Evolutionary conservation across 73 alveolate genomes (phyloP), one percentile per base, ranked within the genome.

Genomic region (Urostyla sp.): DNA sequence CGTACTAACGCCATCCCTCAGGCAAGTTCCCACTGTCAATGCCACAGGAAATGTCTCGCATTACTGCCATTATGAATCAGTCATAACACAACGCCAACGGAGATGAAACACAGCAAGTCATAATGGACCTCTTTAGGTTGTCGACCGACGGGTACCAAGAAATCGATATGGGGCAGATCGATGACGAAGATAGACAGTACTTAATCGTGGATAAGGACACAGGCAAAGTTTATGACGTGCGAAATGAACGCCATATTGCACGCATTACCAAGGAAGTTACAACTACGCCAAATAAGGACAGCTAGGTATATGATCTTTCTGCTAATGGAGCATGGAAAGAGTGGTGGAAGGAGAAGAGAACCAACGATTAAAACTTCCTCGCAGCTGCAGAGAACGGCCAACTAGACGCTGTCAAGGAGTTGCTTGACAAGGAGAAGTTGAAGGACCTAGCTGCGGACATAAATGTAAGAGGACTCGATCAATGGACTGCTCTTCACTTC

Each of bases 401-500:
- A 40, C 7, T 75, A 21, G 78, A 53, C 21, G 79, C 38, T 24
- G n/a, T 58, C n/a, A 58, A 43, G 35, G 35, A 40, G 18, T 48
- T 83, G 16, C 75, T 83, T 21, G 92, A 83, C 28, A 73, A 49
- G 30, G 66, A 32, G 21, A 60, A 21, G 11, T 44, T 51, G 0
- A 53, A 43, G 21, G 91, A 81, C 26, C 37, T 27, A 24, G 79
- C 54, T 0, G 92, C 92, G 4, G 85, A 90, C 72, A 43, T 90
- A 20, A 61, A 78, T 38, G 67, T 59, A 32, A 85, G 56, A 55
- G 93, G 93, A 6, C 72, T 82, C 0, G 96, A 90, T 85, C 67
- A 87, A 36, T 87, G 94, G 88, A 89, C 98, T 35, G 94, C 98
- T 0, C 88, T 92, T 23, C 98, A 92, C 66, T 72, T 89, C 26